Percentiles rank a stretch among this genome's conserved stretches.
These are phyloP conservation scores for Penicillium sp. DNA, from an alignment of 2,329 filamentous ascomycete genomes.

Conservation along the genomic window DNA sequence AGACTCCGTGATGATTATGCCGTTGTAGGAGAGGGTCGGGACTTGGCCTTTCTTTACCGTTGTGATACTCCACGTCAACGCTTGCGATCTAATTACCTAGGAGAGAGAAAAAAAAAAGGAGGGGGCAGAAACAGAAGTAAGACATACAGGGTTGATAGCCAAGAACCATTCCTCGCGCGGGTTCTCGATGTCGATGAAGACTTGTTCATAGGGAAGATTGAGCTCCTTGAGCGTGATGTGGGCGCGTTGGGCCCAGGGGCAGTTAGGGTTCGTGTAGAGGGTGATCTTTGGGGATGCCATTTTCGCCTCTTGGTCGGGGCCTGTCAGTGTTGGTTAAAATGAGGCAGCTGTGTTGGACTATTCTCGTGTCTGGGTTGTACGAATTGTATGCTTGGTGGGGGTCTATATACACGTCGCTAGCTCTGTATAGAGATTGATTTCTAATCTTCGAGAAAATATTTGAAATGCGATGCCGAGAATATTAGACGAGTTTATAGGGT, in stretches of 20 bases:
- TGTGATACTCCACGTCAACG: background rate
- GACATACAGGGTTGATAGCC: constrained; percentile 69
- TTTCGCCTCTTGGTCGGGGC: background rate
- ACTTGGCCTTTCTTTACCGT: constrained; percentile 68
- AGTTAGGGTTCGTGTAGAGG: constrained; percentile 72
- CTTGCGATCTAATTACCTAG: background rate
- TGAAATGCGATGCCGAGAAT: background rate
- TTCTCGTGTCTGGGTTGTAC: too few relatives aligned
- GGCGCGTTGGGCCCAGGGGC: constrained; percentile 76
- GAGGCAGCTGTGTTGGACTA: too few relatives aligned
- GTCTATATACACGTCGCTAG: background rate
- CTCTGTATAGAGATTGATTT: background rate
- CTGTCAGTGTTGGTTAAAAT: background rate
- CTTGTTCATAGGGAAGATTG: constrained; percentile 68
- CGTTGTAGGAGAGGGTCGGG: constrained; percentile 69
- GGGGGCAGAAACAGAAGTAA: background rate
- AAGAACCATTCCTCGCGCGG: constrained; percentile 77
- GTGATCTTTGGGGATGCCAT: constrained; percentile 58
- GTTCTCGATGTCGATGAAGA: constrained; percentile 71
- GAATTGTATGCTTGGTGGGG: background rate
- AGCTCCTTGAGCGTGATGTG: constrained; percentile 74
- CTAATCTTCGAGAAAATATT: background rate
- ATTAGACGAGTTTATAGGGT: background rate
- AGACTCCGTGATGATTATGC: constrained; percentile 75
- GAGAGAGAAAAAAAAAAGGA: background rate